These are phyloP conservation scores for Dianthus caryophyllus DNA, from an alignment of 148 eudicot genomes.

Conservation along the genomic window DNA sequence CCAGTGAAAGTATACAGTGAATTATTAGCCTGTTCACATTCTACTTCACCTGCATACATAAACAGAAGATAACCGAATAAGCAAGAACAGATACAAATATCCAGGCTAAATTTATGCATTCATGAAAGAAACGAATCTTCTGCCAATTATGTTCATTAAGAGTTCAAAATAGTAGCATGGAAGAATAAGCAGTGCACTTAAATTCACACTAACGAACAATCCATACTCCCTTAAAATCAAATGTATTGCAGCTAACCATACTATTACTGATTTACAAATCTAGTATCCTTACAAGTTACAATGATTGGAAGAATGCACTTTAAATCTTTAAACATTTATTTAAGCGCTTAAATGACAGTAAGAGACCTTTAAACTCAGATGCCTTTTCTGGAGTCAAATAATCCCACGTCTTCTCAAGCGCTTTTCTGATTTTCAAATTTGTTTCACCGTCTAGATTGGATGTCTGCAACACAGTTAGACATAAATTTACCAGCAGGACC, in stretches of 20 bases:
- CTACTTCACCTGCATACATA: conserved; percentile 69
- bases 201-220: background rate
- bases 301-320: background rate
- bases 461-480: conserved; percentile 46
- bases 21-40: conserved; percentile 97
- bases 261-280: background rate
- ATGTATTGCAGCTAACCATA: background rate
- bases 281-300: background rate
- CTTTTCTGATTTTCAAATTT: conserved; percentile 95
- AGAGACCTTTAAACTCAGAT: conserved; percentile 72
- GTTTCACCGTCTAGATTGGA: conserved; percentile 99
- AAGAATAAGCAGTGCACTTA: background rate
- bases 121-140: background rate
- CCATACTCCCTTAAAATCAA: background rate
- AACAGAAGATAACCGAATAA: conserved; percentile 8
- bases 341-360: background rate
- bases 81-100: conserved; percentile 11
- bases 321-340: background rate
- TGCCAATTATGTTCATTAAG: background rate
- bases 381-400: conserved; percentile 68
- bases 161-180: background rate
- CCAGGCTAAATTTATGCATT: conserved; percentile 3
- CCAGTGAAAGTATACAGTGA: conserved; percentile 96
- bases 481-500: conserved; percentile 6
- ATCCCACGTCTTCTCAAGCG: conserved; percentile 96